Conservation (phyloP, 2,329 filamentous ascomycete genomes). For the Neonectria faginata region DNA sequence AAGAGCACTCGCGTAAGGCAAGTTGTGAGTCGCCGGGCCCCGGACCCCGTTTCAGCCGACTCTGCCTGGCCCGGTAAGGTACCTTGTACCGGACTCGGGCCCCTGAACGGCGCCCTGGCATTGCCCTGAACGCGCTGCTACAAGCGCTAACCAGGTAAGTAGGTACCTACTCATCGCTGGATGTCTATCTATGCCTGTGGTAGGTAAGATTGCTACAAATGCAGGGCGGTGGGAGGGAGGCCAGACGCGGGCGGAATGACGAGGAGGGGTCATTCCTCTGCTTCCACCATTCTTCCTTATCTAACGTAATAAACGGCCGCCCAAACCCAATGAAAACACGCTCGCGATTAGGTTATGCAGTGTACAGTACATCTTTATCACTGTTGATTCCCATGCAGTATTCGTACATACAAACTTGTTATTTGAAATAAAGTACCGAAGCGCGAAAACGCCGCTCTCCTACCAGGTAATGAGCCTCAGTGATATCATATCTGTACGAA, state of each 20-base stretch:
- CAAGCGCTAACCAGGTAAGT: constrained; percentile 1
- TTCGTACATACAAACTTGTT: neutral
- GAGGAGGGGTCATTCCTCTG: constrained; percentile 23
- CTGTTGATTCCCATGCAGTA: neutral
- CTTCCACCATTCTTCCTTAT: neutral
- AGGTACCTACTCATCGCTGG: neutral
- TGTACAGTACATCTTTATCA: neutral
- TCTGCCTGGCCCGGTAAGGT: neutral
- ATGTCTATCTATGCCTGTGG: too few relatives aligned
- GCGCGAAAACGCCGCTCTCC: constrained; percentile 37
- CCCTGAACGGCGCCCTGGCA: constrained; percentile 2
- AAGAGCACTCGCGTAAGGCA: constrained; percentile 31
- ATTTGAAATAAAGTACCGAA: constrained; percentile 16
- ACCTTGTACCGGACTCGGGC: neutral
- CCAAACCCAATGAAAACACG: constrained; percentile 4
- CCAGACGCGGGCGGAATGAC: constrained; percentile 3
- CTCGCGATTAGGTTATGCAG: neutral
- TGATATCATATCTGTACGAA: constrained; percentile 40
- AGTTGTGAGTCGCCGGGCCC: neutral
- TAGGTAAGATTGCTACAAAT: too few relatives aligned
- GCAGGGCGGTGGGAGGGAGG: too few relatives aligned
- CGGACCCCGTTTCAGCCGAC: constrained; percentile 27
- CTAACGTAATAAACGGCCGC: neutral
- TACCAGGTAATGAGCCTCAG: constrained; percentile 34
- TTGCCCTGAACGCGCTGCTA: constrained; percentile 9